Evolutionary conservation across 306 rosid genomes (phyloP), one percentile per base, ranked within the genome.

Genomic region (Inga leiocalycina): DNA sequence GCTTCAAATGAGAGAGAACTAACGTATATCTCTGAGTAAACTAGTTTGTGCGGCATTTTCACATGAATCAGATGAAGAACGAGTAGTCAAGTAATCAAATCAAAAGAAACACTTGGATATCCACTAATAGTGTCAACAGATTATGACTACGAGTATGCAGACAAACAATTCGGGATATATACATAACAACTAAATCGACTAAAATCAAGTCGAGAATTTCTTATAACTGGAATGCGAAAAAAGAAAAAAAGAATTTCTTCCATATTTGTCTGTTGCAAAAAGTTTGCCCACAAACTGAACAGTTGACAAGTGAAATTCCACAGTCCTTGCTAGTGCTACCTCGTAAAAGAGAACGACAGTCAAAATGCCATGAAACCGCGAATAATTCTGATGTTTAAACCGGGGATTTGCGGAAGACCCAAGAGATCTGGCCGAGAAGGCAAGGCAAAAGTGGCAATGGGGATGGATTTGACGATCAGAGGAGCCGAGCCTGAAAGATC

Each of bases 401-500:
- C 82, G 62, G 46, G 27, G 39, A 79, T 10, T 69, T 24, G 72
- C 61, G 39, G 71, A 76, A 65, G 69, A 80, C 46, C 70, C 52
- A 22, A 70, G 86, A 85, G 94, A 90, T 93, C 97, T 91, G 85
- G 24, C 35, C 76, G 34, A 16, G 82, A 85, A 54, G 35, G 44
- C 48, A 32, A 79, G 49, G 45, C 20, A 35, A 76, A 75, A 39
- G 69, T 32, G 84, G 75, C 64, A 69, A 84, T 24, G 86, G 43
- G 46, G 86, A 69, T 45, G 76, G 80, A 41, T 57, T 69, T 73
- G 72, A 77, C 83, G 93, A 91, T 91, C 89, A 85, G 87, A 86
- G 88, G 87, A 86, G 80, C 89, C 83, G 86, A 81, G 76, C 82
- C 85, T 24, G 59, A 45, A 81, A 86, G 90, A 91, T 90, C 92